phyloP scores from a whole-genome alignment of 2,329 filamentous ascomycete species.

The Parastagonospora avenae region DNA sequence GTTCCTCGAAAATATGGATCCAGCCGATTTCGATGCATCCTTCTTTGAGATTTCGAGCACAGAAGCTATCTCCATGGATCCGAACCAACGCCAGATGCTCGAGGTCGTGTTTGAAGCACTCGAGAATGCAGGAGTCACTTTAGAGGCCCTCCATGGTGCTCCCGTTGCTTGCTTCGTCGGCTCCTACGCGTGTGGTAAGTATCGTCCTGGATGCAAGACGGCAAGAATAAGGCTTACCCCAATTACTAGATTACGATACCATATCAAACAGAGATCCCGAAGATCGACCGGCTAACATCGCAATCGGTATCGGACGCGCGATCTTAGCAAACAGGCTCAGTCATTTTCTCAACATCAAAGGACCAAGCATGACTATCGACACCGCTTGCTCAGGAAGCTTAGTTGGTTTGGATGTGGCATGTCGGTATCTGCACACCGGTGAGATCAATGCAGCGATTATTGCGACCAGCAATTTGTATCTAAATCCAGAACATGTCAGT shows the following conservation, averaged over 20 bases:
- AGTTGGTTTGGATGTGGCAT: conserved; percentile 23
- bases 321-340: conserved; percentile 20
- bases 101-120: conserved; percentile 31
- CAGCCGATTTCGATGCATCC: conserved; percentile 29
- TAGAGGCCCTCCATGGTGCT: conserved; percentile 17
- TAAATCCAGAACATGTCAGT: conserved; percentile 17
- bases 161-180: conserved; percentile 25
- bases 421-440: conserved; percentile 30
- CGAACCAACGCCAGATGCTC: conserved; percentile 28
- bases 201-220: too few species aligned
- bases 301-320: conserved; percentile 15
- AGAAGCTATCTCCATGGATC: conserved; percentile 32
- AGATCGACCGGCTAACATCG: too few species aligned
- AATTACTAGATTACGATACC: too few species aligned
- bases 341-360: conserved; percentile 29
- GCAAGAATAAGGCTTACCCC: too few species aligned
- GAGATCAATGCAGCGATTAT: conserved; percentile 27
- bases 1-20: too few species aligned
- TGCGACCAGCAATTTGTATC: conserved; percentile 22
- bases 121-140: conserved; percentile 20
- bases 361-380: conserved; percentile 25
- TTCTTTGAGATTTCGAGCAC: conserved; percentile 28
- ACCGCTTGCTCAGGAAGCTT: conserved; percentile 29
- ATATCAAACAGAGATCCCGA: too few species aligned
- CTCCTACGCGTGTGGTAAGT: too few species aligned